Conservation (phyloP, 305 asterid genomes). For the Coffea humblotiana region DNA sequence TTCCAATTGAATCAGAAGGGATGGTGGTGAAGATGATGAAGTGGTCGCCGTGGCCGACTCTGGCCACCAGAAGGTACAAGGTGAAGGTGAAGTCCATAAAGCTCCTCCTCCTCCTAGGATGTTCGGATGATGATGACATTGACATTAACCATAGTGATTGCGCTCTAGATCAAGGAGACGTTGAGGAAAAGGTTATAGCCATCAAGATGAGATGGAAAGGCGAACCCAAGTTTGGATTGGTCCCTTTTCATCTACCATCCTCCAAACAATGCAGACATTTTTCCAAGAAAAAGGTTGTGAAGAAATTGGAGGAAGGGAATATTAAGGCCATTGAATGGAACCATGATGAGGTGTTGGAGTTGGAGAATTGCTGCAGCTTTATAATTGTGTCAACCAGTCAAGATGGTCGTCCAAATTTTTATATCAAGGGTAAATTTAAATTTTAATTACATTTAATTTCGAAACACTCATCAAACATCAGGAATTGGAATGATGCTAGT, state of each 20-base stretch:
- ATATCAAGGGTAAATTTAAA: too few relatives aligned
- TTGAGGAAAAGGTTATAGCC: constrained; percentile 30
- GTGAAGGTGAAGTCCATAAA: constrained; percentile 51
- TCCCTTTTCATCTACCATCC: constrained; percentile 34
- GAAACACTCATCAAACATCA: too few relatives aligned
- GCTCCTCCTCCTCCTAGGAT: constrained; percentile 31
- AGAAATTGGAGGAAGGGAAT: constrained; percentile 11
- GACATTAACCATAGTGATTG: not conserved
- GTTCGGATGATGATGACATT: not conserved
- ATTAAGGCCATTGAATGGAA: constrained; percentile 31
- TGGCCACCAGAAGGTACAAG: constrained; percentile 41
- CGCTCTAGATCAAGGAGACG: not conserved
- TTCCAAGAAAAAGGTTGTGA: constrained; percentile 34
- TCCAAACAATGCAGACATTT: constrained; percentile 32
- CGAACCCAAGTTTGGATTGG: constrained; percentile 47
- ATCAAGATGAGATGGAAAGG: constrained; percentile 66
- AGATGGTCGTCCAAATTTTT: not conserved
- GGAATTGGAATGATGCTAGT: too few relatives aligned
- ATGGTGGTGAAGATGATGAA: constrained; percentile 42
- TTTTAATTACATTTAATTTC: too few relatives aligned
- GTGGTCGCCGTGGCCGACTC: constrained; percentile 49
- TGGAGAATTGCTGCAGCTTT: constrained; percentile 53
- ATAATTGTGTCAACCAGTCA: constrained; percentile 22
- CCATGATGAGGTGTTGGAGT: constrained; percentile 45
- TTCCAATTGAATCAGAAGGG: too few relatives aligned